Evolutionary conservation across 176 grass and related monocot genomes (phyloP).

Genomic region (Leersia perrieri): DNA sequence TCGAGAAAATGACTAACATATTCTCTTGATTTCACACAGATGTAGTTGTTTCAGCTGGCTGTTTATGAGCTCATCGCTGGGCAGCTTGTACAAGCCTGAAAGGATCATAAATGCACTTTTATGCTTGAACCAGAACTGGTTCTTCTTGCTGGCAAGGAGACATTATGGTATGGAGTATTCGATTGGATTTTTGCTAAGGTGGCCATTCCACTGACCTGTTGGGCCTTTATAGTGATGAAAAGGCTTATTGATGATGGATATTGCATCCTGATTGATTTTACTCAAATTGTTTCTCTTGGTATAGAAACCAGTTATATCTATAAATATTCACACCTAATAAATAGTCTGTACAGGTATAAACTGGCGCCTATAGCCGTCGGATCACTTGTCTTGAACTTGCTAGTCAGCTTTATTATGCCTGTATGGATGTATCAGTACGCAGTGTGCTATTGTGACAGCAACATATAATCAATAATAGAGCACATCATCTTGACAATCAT

Average conservation of each 20-base stretch:
- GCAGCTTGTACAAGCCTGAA: neutral
- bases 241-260: neutral
- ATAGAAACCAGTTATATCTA: slow-evolving; percentile 18
- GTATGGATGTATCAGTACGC: neutral
- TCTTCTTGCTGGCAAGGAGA: neutral
- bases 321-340: slow-evolving; percentile 1
- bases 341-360: slow-evolving; percentile 17
- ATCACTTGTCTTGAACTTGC: neutral
- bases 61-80: slow-evolving; percentile 12
- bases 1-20: neutral
- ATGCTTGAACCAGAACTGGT: slow-evolving; percentile 2
- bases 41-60: slow-evolving; percentile 20
- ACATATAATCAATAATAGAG: neutral
- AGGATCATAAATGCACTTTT: slow-evolving; percentile 7
- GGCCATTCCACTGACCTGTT: neutral
- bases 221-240: neutral
- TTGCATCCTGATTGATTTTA: neutral
- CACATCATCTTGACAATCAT: neutral
- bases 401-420: neutral
- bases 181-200: slow-evolving; percentile 14
- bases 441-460: neutral
- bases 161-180: slow-evolving; percentile 2
- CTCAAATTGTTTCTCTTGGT: slow-evolving; percentile 8
- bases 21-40: slow-evolving; percentile 35
- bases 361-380: neutral